These are phyloP conservation scores for Trichophyton rubrum DNA, from an alignment of 2,329 filamentous ascomycete genomes.

Conservation along the genomic window DNA sequence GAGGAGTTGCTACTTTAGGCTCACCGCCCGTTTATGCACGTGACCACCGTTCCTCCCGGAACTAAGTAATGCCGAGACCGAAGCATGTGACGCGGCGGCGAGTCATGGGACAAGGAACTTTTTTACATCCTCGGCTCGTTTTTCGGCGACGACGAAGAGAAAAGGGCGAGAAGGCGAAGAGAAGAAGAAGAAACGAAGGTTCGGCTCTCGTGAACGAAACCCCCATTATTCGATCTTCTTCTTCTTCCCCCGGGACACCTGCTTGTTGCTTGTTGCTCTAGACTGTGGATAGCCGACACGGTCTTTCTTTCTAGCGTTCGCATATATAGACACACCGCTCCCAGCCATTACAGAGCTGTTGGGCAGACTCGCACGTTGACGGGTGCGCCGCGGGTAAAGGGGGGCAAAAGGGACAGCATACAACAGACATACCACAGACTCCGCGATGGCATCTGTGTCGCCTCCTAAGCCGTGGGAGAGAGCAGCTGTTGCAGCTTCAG, in stretches of 20 bases:
- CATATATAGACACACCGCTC: neutral
- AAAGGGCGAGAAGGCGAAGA: neutral
- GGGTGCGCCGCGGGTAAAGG: neutral
- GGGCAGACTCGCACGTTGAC: neutral
- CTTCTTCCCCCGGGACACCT: neutral
- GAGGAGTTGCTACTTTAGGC: neutral
- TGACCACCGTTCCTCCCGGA: neutral
- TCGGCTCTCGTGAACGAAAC: neutral
- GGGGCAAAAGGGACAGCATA: neutral
- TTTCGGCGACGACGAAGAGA: neutral
- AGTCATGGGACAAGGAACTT: neutral
- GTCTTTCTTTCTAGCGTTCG: neutral
- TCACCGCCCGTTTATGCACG: neutral
- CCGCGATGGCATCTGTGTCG: slow-evolving; percentile 50
- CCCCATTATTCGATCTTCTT: neutral
- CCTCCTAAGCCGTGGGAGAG: slow-evolving; percentile 97
- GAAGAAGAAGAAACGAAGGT: neutral
- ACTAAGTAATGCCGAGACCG: neutral
- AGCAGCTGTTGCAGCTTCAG: slow-evolving; percentile 44
- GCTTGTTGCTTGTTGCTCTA: neutral
- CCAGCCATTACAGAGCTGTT: neutral
- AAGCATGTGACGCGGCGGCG: neutral
- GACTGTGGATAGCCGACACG: neutral
- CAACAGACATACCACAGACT: neutral
- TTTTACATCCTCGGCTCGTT: neutral